phyloP scores from a whole-genome alignment of 306 rosid species.

The Cucumis melo region DNA sequence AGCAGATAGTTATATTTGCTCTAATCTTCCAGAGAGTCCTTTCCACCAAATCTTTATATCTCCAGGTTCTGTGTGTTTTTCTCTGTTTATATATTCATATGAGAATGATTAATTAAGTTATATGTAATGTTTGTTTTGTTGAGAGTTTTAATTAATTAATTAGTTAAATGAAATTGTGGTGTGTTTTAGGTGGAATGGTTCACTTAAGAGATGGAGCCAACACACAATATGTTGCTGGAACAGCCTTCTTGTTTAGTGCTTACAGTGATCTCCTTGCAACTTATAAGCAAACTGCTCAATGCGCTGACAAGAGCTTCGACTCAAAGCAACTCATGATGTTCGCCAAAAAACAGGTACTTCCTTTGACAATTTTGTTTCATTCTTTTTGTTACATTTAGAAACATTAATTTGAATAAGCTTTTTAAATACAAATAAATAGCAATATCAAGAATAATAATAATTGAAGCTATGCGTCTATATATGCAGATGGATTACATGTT shows the following conservation, averaged over 20 bases:
- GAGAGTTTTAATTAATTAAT: too few species aligned
- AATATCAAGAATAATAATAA: too few species aligned
- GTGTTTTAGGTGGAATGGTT: constrained; percentile 34
- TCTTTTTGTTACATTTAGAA: too few species aligned
- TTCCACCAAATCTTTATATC: constrained; percentile 40
- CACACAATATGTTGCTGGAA: constrained; percentile 60
- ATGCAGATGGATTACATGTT: constrained; percentile 58
- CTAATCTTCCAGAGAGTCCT: constrained; percentile 74
- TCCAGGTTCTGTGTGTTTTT: constrained; percentile 26
- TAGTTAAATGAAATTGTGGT: too few species aligned
- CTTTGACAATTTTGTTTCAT: too few species aligned
- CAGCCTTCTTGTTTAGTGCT: constrained; percentile 33
- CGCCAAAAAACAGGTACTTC: constrained; percentile 51
- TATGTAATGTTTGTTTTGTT: too few species aligned
- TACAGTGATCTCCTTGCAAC: constrained; percentile 54
- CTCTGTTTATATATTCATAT: not conserved
- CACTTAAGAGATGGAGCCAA: constrained; percentile 87
- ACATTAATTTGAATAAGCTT: too few species aligned
- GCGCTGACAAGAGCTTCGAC: constrained; percentile 33
- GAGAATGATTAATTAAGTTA: not conserved
- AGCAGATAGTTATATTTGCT: constrained; percentile 64
- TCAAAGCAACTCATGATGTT: constrained; percentile 23
- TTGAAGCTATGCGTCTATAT: too few species aligned
- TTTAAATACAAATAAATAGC: too few species aligned
- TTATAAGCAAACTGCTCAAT: constrained; percentile 28